Evolutionary conservation across 1,139 yeast species (phyloP), one percentile per base, ranked within the genome.

Genomic region (Geotrichum restrictum): DNA sequence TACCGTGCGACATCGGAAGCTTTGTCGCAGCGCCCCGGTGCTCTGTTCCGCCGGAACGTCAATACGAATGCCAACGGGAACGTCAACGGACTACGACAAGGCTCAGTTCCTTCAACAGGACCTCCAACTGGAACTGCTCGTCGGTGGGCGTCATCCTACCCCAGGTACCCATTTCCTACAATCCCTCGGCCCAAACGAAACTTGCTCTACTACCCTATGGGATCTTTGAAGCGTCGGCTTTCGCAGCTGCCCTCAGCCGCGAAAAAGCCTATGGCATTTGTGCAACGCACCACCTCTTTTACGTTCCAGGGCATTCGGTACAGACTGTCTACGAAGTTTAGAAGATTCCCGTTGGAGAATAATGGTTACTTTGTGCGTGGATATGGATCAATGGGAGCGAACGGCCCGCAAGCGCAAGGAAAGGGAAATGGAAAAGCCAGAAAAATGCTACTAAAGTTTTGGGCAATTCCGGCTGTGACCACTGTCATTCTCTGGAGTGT

Each of bases 101-200:
- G 14, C 10, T 31, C 34, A 6, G 41, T 21, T 29, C 18, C 43
- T 31, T 19, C 45, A 13, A 21, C 45, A 8, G 29, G 21, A 24
- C 29, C 29, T 5, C 8, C 29, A 14, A 6, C 44, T 14, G 48
- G 39, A 18, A 22, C 29, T 7, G 33, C 44, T 16, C 34, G 40
- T 19, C 43, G 48, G 16, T 21, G 37, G 44, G 39, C 38, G 11
- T 37, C 42, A 14, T 46, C 39, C 13, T 39, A 37, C n/a, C 37
- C 50, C 45, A 55, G 53, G 56, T 77, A 78, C 59, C 74, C 72
- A 19, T 80, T 82, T 61, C 85, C 87, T 1, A 73, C 74, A 56
- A 79, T 82, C 50, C 85, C 88, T 1, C 72, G 86, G 56, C 86
- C 88, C 7, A 81, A 80, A 65, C 68, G 86, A 56, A 79, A 76